Evolutionary conservation across 2,329 filamentous ascomycete species (phyloP).

Genomic region (Aspergillus tamarii): DNA sequence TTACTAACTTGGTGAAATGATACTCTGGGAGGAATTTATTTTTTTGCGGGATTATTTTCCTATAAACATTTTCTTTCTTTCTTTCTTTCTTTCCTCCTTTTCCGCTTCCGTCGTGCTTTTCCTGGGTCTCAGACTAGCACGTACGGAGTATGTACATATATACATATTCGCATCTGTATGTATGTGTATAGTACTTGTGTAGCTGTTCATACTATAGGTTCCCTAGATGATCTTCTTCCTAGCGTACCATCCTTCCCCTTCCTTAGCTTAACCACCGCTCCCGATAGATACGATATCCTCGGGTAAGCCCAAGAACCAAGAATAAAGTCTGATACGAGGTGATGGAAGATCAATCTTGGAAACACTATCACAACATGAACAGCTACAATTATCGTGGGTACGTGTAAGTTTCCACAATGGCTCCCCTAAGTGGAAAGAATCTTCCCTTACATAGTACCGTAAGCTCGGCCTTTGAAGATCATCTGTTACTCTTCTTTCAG

Average conservation of each 20-base stretch:
- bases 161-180: neutral
- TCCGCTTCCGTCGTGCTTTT: neutral
- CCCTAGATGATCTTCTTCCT: neutral
- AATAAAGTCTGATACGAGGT: neutral
- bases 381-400: neutral
- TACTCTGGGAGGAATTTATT: neutral
- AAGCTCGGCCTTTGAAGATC: slow-evolving; percentile 1
- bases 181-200: neutral
- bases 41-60: neutral
- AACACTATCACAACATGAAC: neutral
- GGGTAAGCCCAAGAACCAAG: neutral
- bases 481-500: neutral
- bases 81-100: neutral
- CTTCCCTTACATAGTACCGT: neutral
- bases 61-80: neutral
- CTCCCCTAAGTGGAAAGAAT: neutral
- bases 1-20: neutral
- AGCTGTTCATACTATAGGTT: neutral
- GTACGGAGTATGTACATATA: neutral
- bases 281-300: neutral
- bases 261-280: neutral
- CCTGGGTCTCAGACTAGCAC: too few relatives aligned
- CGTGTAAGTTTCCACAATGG: neutral
- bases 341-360: too few relatives aligned
- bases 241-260: neutral